Conservation (phyloP, 306 rosid genomes). For the Prunus mongolica region DNA sequence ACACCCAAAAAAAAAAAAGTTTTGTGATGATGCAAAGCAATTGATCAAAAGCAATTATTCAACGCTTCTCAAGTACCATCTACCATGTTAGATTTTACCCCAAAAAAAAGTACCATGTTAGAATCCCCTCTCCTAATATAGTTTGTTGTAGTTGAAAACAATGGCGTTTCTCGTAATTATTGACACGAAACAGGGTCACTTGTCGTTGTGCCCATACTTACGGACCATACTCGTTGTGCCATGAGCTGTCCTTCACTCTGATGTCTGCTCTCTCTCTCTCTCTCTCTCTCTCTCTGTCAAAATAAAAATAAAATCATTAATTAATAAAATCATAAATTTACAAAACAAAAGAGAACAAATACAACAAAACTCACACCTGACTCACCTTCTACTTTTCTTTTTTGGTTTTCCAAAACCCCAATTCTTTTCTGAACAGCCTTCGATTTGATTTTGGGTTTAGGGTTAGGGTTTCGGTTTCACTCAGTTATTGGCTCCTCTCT, state of each 20-base stretch:
- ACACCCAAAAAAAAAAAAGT: too few species aligned
- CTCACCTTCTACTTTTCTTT: not conserved
- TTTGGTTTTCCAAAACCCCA: not conserved
- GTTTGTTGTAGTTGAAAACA: not conserved
- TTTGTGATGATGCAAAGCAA: too few species aligned
- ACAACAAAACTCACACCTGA: not conserved
- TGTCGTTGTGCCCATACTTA: not conserved
- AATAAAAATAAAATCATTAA: not conserved
- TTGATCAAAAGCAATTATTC: too few species aligned
- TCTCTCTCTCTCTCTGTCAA: not conserved
- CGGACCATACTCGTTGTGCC: not conserved
- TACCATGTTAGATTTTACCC: too few species aligned
- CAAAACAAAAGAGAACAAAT: not conserved
- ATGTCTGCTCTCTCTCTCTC: not conserved
- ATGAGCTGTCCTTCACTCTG: slow-evolving; percentile 12
- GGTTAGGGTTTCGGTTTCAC: slow-evolving; percentile 6
- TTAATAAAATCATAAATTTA: too few species aligned
- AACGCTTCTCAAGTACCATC: too few species aligned
- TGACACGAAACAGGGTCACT: not conserved
- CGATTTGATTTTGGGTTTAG: not conserved
- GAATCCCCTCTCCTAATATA: too few species aligned
- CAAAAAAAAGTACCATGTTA: too few species aligned
- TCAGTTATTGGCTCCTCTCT: slow-evolving; percentile 22
- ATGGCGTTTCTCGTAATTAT: slow-evolving; percentile 2
- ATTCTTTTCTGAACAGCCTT: not conserved